These are phyloP conservation scores for Senna tora DNA, from an alignment of 306 rosid species.

Conservation along the genomic window DNA sequence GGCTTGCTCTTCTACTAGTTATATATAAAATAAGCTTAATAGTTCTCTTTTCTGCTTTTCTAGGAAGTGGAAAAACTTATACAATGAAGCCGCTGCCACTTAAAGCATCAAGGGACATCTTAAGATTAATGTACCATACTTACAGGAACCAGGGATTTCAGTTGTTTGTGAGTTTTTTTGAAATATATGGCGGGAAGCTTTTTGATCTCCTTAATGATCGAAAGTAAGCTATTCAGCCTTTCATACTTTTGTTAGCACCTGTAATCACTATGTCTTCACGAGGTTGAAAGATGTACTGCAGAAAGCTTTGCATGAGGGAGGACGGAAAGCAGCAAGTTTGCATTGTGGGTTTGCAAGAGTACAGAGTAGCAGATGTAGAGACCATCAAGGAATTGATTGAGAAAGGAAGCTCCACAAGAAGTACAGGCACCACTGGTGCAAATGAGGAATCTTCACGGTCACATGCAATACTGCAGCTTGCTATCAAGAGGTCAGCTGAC, in stretches of 20 bases:
- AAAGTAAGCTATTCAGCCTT: conserved; percentile 59
- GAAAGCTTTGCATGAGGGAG: conserved; percentile 99
- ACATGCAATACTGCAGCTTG: conserved; percentile 99
- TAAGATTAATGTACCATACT: conserved; percentile 96
- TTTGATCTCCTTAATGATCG: conserved; percentile 95
- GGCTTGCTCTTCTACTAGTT: conserved; percentile 13
- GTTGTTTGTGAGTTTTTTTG: conserved; percentile 94
- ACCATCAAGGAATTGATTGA: conserved; percentile 92
- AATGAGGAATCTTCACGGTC: conserved; percentile 98
- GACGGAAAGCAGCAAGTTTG: conserved; percentile 98
- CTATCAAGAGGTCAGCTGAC: conserved; percentile 79
- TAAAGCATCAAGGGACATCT: conserved; percentile 93
- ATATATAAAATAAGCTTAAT: conserved; percentile 11
- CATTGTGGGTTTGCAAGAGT: conserved; percentile 98
- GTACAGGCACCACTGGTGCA: conserved; percentile 97
- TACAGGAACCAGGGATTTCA: conserved; percentile 92
- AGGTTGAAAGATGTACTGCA: conserved; percentile 46
- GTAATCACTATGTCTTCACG: conserved; percentile 27
- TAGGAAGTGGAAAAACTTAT: no score
- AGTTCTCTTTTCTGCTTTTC: conserved; percentile 37
- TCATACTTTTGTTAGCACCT: conserved; percentile 19
- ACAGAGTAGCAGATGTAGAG: conserved; percentile 90
- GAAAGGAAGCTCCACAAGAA: conserved; percentile 90
- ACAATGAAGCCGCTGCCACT: no score
- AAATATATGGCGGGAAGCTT: conserved; percentile 97